phyloP scores from a whole-genome alignment of 495 filamentous ascomycete genomes.

The Annulohypoxylon bovei region DNA sequence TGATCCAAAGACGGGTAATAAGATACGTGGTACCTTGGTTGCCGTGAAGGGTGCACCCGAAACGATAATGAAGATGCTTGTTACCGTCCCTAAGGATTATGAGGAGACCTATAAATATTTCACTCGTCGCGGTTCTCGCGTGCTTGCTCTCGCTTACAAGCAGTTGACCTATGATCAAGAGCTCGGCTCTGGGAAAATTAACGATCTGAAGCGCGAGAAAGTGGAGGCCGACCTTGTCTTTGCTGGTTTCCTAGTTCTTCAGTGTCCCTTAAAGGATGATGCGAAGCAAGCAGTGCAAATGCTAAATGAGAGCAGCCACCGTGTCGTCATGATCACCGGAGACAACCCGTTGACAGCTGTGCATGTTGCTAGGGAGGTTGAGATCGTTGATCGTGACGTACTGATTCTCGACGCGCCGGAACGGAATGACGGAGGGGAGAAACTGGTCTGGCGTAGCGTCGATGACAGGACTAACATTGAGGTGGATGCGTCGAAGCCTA shows the following conservation, averaged over 20 bases:
- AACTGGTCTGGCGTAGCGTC: constrained; percentile 92
- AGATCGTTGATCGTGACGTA: constrained; percentile 96
- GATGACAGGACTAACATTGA: constrained; percentile 88
- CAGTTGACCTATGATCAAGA: constrained; percentile 83
- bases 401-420: constrained; percentile 95
- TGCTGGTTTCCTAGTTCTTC: constrained; percentile 94
- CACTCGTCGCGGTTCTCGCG: constrained; percentile 91
- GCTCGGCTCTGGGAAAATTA: constrained; percentile 83
- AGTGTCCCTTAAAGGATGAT: constrained; percentile 96
- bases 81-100: constrained; percentile 83
- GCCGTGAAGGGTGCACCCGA: constrained; percentile 97
- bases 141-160: constrained; percentile 93
- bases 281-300: constrained; percentile 92
- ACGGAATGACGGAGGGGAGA: constrained; percentile 81
- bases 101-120: constrained; percentile 99
- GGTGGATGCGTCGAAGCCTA: constrained; percentile 83
- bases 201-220: constrained; percentile 91
- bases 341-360: constrained; percentile 97
- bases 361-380: constrained; percentile 93
- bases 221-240: constrained; percentile 86
- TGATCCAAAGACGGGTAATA: constrained; percentile 75
- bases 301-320: constrained; percentile 98
- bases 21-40: constrained; percentile 82
- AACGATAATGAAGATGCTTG: constrained; percentile 92
- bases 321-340: constrained; percentile 98